Conservation (phyloP, 306 rosid species). For the Castanopsis chinensis region DNA sequence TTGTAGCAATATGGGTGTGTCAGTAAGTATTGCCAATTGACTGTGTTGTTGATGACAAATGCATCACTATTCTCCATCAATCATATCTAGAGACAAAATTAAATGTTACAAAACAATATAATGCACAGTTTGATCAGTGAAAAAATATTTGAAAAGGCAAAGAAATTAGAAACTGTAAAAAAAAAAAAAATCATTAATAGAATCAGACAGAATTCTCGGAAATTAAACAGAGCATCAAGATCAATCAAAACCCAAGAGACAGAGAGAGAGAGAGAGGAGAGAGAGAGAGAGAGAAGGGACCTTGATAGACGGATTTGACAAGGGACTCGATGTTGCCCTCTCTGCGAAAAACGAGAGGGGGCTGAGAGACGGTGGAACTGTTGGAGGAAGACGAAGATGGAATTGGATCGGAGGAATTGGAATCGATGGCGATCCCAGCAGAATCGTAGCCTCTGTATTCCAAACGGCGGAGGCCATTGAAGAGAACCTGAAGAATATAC, state of each 20-base stretch:
- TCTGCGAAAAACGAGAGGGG: constrained; percentile 75
- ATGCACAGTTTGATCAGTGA: too few species aligned
- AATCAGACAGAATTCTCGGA: background rate
- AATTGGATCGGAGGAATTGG: constrained; percentile 39
- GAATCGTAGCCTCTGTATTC: constrained; percentile 98
- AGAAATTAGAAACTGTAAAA: too few species aligned
- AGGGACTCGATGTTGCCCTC: constrained; percentile 95
- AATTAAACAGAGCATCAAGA: constrained; percentile 9
- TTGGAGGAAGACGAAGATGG: constrained; percentile 27
- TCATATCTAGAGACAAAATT: too few species aligned
- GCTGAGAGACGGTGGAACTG: constrained; percentile 15
- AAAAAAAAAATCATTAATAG: too few species aligned
- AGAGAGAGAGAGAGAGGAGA: too few species aligned
- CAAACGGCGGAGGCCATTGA: constrained; percentile 84
- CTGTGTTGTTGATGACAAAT: too few species aligned
- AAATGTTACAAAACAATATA: too few species aligned
- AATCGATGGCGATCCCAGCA: constrained; percentile 86
- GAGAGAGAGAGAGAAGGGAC: constrained; percentile 27
- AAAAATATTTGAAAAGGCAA: too few species aligned
- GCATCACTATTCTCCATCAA: too few species aligned
- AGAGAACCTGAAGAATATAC: constrained; percentile 81
- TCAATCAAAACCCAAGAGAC: background rate
- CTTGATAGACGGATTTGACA: constrained; percentile 86
- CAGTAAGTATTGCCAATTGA: too few species aligned
- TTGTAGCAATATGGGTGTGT: too few species aligned